Conservation (phyloP, 345 rosid genomes). For the Trapa incisa region DNA sequence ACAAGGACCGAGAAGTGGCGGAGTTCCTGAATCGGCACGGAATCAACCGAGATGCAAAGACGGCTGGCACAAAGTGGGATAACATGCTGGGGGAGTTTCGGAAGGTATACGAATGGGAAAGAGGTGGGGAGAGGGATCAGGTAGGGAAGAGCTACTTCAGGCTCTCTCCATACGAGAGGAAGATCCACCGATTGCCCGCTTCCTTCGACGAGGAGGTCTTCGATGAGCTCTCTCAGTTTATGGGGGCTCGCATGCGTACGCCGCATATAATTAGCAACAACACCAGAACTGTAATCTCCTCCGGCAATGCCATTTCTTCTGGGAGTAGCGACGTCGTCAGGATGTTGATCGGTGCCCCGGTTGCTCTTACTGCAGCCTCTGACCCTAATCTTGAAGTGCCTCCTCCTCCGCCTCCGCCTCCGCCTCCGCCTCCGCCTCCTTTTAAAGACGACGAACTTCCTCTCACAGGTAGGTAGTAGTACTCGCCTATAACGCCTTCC, state of each 20-base stretch:
- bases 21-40: conserved; percentile 74
- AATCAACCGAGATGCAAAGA: conserved; percentile 74
- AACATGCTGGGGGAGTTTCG: conserved; percentile 97
- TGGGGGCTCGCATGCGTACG: conserved; percentile 71
- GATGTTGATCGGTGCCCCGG: too few species aligned
- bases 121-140: conserved; percentile 57
- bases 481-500: too few species aligned
- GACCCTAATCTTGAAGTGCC: conserved; percentile 17
- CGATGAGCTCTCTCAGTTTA: conserved; percentile 82
- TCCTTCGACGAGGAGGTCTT: conserved; percentile 95
- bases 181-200: conserved; percentile 74
- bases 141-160: conserved; percentile 89
- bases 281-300: too few species aligned
- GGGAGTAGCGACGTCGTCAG: too few species aligned
- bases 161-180: conserved; percentile 88
- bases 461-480: conserved; percentile 21
- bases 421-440: conserved; percentile 27
- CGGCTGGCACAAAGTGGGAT: conserved; percentile 98
- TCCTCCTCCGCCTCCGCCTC: conserved; percentile 14
- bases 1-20: conserved; percentile 86
- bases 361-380: too few species aligned
- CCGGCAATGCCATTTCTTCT: too few species aligned
- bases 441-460: conserved; percentile 36
- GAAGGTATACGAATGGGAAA: conserved; percentile 93
- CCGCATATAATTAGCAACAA: conserved; percentile 12